Base-by-base conservation (phyloP, 1,284 basidiomycete species). In the Salmacisia buchloeana region DNA sequence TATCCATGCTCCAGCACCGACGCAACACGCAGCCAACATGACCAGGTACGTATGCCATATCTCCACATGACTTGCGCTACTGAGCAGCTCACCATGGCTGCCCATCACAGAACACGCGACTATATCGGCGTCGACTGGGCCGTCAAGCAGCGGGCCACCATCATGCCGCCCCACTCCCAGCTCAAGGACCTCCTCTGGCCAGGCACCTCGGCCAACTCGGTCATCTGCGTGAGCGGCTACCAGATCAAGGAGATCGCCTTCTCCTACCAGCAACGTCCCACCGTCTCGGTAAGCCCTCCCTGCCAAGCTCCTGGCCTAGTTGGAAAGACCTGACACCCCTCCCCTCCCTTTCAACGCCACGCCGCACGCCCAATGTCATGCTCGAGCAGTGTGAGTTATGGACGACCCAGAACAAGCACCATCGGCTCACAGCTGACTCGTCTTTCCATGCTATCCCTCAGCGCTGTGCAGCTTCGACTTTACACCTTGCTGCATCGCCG, bases 391-490 rank as follows among this genome's bases (percentile, higher is more conserved):
- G n/a, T 54, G 49, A 33, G 27, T 18, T 12, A 43, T 18, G 4
- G 39, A 21, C 15, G 18, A 43, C 36, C 9, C 36, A 43, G 5
- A 18, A 15, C 23, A 21, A 33, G n/a, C n/a, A n/a, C n/a, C 49
- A 33, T 33, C 27, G 4, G 2, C 29, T n/a, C 21, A 3, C 31
- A 25, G 1, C 9, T 49, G 7, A 15, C 41, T 43, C 6, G 18
- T 15, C 18, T 54, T 54, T 9, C 29, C 12, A 27, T 54, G 27
- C 18, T 54, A 18, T n/a, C 83, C 57, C 82, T 82, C 85, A 13
- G 70, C 82, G 2, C 91, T 89, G 78, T 82, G 80, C 27, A 86
- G 89, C 15, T 88, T 89, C 73, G 87, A 87, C 3, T 84, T 92
- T 52, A 82, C 86, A 1, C 85, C 88, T 0, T 82, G 89, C 21